Conservation (phyloP, 805 yeast genomes). For the Wickerhamomyces mucosus region DNA sequence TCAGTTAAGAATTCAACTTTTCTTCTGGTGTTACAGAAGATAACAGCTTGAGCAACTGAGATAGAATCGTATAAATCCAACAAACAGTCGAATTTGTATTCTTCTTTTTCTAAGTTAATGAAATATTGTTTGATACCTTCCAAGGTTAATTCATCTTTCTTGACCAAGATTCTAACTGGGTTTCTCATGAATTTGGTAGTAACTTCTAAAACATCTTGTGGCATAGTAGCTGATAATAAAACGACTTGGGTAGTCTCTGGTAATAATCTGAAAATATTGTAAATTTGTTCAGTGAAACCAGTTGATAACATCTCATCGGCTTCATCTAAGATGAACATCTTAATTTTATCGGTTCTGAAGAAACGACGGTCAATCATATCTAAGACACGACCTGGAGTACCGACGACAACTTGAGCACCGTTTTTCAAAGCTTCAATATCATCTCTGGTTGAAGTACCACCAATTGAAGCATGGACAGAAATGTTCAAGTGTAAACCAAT, state of each 20-base stretch:
- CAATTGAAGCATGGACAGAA: constrained; percentile 92
- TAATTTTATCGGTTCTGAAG: constrained; percentile 73
- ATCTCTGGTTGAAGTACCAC: constrained; percentile 87
- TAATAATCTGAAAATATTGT: constrained; percentile 82
- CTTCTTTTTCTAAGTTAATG: constrained; percentile 87
- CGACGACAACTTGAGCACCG: constrained; percentile 91
- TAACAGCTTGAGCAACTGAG: constrained; percentile 95
- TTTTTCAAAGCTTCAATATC: constrained; percentile 77
- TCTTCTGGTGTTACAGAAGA: constrained; percentile 91
- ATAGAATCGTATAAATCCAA: constrained; percentile 93
- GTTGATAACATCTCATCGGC: constrained; percentile 94
- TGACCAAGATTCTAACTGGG: constrained; percentile 89
- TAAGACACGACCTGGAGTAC: constrained; percentile 96
- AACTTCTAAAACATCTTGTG: constrained; percentile 82
- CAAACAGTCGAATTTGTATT: constrained; percentile 88
- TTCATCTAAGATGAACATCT: constrained; percentile 94
- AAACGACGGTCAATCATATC: constrained; percentile 91
- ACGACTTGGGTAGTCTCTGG: constrained; percentile 92
- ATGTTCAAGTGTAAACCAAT: constrained; percentile 87
- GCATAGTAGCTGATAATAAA: constrained; percentile 90
- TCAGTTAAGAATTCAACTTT: constrained; percentile 87
- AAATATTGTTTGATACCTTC: constrained; percentile 94
- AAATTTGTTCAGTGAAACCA: constrained; percentile 93
- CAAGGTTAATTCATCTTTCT: constrained; percentile 89
- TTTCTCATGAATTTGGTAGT: constrained; percentile 90